These are phyloP conservation scores for Blastobotrys malaysiensis DNA, from an alignment of 1,139 yeast species.

Conservation along the genomic window DNA sequence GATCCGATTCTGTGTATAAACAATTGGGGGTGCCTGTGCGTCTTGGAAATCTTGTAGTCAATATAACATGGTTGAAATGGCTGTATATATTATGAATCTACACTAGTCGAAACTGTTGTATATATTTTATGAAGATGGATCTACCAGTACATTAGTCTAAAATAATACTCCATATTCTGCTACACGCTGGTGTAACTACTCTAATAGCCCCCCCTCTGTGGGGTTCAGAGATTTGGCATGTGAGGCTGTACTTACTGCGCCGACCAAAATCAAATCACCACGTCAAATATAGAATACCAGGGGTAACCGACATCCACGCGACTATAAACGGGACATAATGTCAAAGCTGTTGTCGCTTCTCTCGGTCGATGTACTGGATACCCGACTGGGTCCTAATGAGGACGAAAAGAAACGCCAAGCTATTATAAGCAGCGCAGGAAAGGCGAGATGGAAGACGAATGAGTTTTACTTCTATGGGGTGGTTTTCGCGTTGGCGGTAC, in stretches of 20 bases:
- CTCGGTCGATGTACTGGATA: slow-evolving; percentile 71
- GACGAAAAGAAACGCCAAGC: slow-evolving; percentile 41
- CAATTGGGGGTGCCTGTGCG: no score
- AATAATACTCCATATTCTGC: no score
- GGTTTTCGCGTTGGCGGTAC: slow-evolving; percentile 64
- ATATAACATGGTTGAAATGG: no score
- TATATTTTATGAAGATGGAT: no score
- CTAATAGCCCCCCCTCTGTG: no score
- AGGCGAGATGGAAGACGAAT: slow-evolving; percentile 64
- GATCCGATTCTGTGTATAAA: no score
- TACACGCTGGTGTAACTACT: no score
- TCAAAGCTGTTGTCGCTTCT: slow-evolving; percentile 34
- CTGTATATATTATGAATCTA: no score
- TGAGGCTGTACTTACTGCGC: neutral
- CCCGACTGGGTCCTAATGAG: slow-evolving; percentile 56
- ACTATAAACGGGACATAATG: slow-evolving; percentile 1
- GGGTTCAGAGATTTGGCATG: no score
- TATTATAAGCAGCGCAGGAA: slow-evolving; percentile 43
- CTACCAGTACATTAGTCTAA: no score
- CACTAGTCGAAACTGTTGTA: no score
- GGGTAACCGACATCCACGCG: neutral
- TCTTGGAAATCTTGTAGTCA: no score
- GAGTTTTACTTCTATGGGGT: slow-evolving; percentile 68
- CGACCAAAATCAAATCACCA: neutral
- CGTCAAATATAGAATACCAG: neutral